phyloP scores from a whole-genome alignment of 345 rosid genomes.

The Trapa incisa region DNA sequence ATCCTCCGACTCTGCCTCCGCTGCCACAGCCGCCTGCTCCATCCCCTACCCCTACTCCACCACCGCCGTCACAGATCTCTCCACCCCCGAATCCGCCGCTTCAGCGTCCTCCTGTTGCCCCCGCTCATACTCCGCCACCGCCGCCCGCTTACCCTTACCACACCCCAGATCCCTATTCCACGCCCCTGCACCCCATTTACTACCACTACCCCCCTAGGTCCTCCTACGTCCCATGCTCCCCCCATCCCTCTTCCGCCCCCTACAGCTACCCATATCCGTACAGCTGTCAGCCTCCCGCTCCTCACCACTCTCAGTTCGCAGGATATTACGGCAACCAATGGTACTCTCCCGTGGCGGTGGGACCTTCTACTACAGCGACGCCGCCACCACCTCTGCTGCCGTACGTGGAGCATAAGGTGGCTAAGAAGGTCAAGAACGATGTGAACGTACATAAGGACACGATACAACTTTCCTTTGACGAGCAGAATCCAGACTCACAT shows the following conservation, averaged over 20 bases:
- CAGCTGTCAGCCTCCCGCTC: slow-evolving; percentile 5
- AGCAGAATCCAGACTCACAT: slow-evolving; percentile 17
- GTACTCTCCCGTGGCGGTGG: slow-evolving; percentile 1
- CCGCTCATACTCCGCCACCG: not conserved
- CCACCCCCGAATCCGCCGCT: slow-evolving; percentile 4
- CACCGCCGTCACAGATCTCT: not conserved
- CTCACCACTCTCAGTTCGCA: slow-evolving; percentile 8
- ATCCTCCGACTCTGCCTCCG: not conserved
- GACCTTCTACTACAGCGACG: not conserved
- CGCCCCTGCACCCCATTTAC: not conserved
- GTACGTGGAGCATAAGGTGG: slow-evolving; percentile 25
- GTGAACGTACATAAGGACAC: slow-evolving; percentile 32
- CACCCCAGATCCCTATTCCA: not conserved
- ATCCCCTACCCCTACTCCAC: no score
- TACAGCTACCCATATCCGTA: slow-evolving; percentile 5
- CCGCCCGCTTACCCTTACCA: not conserved
- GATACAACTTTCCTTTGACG: slow-evolving; percentile 21
- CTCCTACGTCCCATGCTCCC: not conserved
- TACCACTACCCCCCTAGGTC: slow-evolving; percentile 1
- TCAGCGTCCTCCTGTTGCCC: not conserved
- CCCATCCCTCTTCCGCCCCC: not conserved
- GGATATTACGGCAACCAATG: slow-evolving; percentile 2
- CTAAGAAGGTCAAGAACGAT: slow-evolving; percentile 30
- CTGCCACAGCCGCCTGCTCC: not conserved
- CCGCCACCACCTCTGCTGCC: slow-evolving; percentile 9